A percentile compares a stretch with the other conserved stretches of the same genome.
Evolutionary conservation across 1,284 basidiomycete species (phyloP).

Genomic region (Wallemia hederae): DNA sequence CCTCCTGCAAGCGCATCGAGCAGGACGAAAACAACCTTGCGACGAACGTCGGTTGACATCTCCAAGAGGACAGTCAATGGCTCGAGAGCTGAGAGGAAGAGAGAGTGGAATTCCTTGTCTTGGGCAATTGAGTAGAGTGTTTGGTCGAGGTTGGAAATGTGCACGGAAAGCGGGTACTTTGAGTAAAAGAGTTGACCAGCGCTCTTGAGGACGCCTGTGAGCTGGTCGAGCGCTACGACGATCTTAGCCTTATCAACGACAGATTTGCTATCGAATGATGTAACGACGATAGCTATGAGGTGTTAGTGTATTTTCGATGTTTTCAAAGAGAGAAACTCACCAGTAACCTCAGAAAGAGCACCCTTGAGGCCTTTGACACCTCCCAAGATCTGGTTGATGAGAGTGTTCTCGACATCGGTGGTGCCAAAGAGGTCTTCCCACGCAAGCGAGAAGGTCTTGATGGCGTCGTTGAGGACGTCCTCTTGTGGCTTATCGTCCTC

Average conservation of each 20-base stretch:
- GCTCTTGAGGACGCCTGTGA: background rate
- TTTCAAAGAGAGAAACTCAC: background rate
- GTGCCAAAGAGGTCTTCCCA: background rate
- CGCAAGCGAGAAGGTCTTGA: background rate
- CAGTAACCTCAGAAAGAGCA: background rate
- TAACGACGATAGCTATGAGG: background rate
- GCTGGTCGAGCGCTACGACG: background rate
- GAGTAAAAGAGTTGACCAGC: background rate
- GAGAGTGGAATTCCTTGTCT: background rate
- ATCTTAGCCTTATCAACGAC: background rate
- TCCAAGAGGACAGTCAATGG: background rate
- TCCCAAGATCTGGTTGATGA: background rate
- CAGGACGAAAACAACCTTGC: background rate
- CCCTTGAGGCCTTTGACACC: background rate
- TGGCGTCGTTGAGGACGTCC: background rate
- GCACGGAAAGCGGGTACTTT: background rate
- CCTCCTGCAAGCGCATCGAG: background rate
- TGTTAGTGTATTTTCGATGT: background rate
- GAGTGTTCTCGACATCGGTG: background rate
- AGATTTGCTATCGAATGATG: background rate
- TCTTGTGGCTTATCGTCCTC: background rate
- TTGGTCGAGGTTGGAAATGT: background rate
- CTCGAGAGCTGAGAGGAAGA: background rate
- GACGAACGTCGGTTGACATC: background rate
- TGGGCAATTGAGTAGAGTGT: background rate